Base-by-base conservation (phyloP, 176 grass and related monocot genomes). In the Hyparrhenia diplandra region DNA sequence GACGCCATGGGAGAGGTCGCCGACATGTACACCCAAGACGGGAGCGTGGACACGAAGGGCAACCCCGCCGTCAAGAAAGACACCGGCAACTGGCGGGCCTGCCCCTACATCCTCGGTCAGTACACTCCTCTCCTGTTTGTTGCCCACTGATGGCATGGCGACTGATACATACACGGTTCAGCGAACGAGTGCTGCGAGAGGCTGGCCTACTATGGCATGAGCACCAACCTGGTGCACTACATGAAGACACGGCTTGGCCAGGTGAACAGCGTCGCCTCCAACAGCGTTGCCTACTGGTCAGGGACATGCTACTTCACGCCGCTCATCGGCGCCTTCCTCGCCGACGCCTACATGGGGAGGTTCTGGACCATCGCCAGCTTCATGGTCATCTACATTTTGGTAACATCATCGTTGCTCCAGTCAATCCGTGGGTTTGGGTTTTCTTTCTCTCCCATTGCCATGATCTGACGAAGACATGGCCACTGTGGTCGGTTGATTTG, bases 101-200 rank as follows among this genome's bases (percentile, higher is more conserved):
- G n/a, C n/a, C n/a, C n/a, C n/a, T n/a, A n/a, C n/a, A n/a, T n/a
- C n/a, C n/a, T n/a, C n/a, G n/a, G n/a, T n/a, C n/a, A n/a, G n/a
- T n/a, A n/a, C n/a, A n/a, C n/a, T n/a, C n/a, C n/a, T n/a, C n/a
- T n/a, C n/a, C n/a, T n/a, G n/a, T n/a, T n/a, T n/a, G n/a, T n/a
- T n/a, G n/a, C n/a, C n/a, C n/a, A n/a, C n/a, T n/a, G n/a, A n/a
- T n/a, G n/a, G n/a, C n/a, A n/a, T n/a, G n/a, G n/a, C n/a, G n/a
- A n/a, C n/a, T n/a, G n/a, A n/a, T n/a, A n/a, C n/a, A n/a, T n/a
- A n/a, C n/a, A n/a, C n/a, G 54, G 62, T 36, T 68, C 85, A 96
- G 93, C 90, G 13, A 96, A 96, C 52, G 93, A 96, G 27, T 92
- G 90, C 63, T 96, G 93, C 82, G 93, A 96, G 80, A 86, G 93